Conservation (phyloP, 768 basidiomycete genomes). For the Gautieria morchelliformis region DNA sequence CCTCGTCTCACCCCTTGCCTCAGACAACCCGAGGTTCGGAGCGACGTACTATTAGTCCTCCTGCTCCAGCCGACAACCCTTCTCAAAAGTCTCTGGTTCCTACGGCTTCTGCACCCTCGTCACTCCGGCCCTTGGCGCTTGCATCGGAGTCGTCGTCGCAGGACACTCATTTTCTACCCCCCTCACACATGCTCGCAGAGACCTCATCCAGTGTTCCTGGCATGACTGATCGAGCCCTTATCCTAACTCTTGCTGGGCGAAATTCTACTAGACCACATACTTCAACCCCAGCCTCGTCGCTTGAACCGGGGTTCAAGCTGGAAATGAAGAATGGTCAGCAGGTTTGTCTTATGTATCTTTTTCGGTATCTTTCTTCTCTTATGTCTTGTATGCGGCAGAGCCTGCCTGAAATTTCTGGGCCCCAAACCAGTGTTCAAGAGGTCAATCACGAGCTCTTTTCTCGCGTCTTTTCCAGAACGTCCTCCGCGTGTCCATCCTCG, state of each 20-base stretch:
- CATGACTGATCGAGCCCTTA: conserved; percentile 44
- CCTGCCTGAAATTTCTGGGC: conserved; percentile 24
- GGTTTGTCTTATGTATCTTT: background rate
- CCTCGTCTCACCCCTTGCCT: background rate
- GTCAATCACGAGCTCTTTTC: background rate
- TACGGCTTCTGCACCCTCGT: conserved; percentile 11
- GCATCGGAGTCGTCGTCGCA: conserved; percentile 13
- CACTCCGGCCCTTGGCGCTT: conserved; percentile 4
- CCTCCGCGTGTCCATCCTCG: background rate
- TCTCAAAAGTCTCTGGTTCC: background rate
- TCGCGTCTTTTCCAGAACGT: background rate
- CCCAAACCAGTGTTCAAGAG: conserved; percentile 32
- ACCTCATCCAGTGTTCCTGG: background rate
- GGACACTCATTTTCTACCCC: conserved; percentile 39
- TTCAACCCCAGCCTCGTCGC: conserved; percentile 9
- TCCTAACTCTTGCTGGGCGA: conserved; percentile 10
- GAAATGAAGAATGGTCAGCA: background rate
- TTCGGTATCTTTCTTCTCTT: background rate
- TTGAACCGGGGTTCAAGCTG: conserved; percentile 7
- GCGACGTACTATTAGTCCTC: background rate
- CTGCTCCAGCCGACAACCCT: background rate
- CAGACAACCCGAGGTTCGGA: background rate
- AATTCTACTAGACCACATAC: conserved; percentile 1
- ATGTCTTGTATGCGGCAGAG: background rate
- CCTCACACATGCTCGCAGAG: conserved; percentile 37